phyloP scores from a whole-genome alignment of 2,329 filamentous ascomycete species.

The Penicillium sp. region DNA sequence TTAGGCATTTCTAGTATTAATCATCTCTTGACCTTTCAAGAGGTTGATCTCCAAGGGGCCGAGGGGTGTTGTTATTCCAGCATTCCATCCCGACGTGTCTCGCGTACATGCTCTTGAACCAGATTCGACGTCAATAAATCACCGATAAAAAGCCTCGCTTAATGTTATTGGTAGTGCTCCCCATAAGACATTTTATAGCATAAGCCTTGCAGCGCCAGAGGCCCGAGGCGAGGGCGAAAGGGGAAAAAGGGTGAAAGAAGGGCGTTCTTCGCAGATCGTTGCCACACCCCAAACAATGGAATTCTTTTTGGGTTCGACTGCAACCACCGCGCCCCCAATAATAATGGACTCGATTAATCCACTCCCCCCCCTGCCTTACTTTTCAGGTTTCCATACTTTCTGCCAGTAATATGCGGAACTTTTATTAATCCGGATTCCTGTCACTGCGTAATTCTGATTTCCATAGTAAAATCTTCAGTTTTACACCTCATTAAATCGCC shows the following conservation, averaged over 20 bases:
- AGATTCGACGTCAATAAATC: not conserved
- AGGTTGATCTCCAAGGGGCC: not conserved
- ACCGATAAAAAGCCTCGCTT: not conserved
- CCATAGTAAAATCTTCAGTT: too few species aligned
- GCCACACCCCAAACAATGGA: not conserved
- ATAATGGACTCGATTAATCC: too few species aligned
- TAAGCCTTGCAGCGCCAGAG: not conserved
- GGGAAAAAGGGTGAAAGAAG: not conserved
- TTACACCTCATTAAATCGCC: too few species aligned
- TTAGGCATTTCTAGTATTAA: not conserved
- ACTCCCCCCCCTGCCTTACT: too few species aligned
- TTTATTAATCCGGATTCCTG: too few species aligned
- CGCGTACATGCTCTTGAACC: not conserved
- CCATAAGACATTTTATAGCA: not conserved
- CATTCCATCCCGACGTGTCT: constrained; percentile 7
- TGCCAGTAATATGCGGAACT: too few species aligned
- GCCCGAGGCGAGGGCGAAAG: not conserved
- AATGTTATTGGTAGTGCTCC: not conserved
- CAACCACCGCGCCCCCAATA: too few species aligned
- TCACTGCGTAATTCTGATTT: too few species aligned
- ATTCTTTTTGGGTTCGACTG: too few species aligned
- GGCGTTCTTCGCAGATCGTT: not conserved
- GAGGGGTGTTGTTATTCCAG: constrained; percentile 1
- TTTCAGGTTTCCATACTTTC: too few species aligned
- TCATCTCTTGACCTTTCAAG: not conserved